Percentiles rank a stretch among this genome's conserved stretches.
Conservation (phyloP, 1,284 basidiomycete genomes). For the Puccinia triticina region DNA sequence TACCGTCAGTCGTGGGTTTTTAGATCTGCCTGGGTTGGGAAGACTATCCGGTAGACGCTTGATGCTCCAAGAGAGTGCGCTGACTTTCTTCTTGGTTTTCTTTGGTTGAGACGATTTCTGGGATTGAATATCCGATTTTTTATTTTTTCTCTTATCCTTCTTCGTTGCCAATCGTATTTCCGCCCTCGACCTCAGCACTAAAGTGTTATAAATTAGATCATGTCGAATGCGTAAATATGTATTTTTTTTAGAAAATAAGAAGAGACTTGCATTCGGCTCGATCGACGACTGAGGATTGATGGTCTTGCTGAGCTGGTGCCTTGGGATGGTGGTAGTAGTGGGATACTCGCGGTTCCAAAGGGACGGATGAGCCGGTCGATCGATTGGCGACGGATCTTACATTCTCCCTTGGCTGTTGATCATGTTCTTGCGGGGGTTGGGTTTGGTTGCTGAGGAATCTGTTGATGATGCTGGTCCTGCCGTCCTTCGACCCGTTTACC, state of each 20-base stretch:
- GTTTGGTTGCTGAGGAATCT: not conserved
- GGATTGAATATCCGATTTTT: not conserved
- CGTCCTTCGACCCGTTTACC: not conserved
- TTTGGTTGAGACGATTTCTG: not conserved
- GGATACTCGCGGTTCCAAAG: not conserved
- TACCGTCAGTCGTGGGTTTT: not conserved
- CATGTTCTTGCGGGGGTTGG: not conserved
- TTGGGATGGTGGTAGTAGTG: not conserved
- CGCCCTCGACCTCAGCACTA: not conserved
- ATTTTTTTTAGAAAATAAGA: not conserved
- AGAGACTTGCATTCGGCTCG: not conserved
- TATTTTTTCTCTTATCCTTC: not conserved
- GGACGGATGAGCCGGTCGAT: not conserved
- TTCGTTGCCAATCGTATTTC: not conserved
- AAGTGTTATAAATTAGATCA: not conserved
- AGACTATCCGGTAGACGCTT: not conserved
- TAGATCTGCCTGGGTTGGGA: not conserved
- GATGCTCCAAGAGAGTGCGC: not conserved
- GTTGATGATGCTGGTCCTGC: not conserved
- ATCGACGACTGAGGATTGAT: conserved; percentile 1
- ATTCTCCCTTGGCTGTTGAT: not conserved
- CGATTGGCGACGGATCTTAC: not conserved
- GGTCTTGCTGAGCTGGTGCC: not conserved
- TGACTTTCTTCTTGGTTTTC: not conserved
- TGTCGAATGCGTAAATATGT: too few species aligned